These are phyloP conservation scores for Cercospora zeina DNA, from an alignment of 2,329 filamentous ascomycete genomes.

Conservation along the genomic window DNA sequence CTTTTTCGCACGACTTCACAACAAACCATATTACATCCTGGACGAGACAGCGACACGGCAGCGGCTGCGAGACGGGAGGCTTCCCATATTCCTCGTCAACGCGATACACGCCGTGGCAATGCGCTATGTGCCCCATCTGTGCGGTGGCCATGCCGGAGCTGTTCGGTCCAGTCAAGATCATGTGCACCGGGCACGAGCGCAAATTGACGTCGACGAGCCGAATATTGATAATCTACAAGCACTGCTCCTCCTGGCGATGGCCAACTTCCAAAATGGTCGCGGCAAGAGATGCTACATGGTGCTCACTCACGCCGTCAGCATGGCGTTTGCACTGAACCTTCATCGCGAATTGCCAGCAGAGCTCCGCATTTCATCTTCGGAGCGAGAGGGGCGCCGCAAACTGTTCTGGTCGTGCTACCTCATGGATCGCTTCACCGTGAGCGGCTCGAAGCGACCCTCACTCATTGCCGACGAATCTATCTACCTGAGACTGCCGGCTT, in stretches of 20 bases:
- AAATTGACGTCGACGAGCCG: constrained; percentile 77
- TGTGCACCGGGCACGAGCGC: constrained; percentile 65
- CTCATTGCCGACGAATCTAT: constrained; percentile 76
- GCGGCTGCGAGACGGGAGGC: constrained; percentile 66
- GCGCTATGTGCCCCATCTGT: constrained; percentile 68
- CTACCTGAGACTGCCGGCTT: constrained; percentile 71
- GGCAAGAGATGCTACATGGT: constrained; percentile 88
- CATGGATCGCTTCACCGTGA: constrained; percentile 79
- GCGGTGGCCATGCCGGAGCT: constrained; percentile 66
- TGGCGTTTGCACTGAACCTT: constrained; percentile 78
- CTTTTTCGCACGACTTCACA: constrained; percentile 77
- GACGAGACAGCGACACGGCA: constrained; percentile 75
- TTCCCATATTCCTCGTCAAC: constrained; percentile 55
- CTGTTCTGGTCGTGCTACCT: constrained; percentile 89
- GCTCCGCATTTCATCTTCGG: constrained; percentile 62
- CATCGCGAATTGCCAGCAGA: constrained; percentile 72
- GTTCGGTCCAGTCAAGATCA: constrained; percentile 71
- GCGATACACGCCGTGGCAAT: constrained; percentile 54
- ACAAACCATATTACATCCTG: constrained; percentile 77
- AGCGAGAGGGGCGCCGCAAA: constrained; percentile 74
- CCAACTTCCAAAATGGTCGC: constrained; percentile 73
- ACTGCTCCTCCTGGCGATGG: constrained; percentile 70
- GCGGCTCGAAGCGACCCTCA: constrained; percentile 79
- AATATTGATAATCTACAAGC: constrained; percentile 76
- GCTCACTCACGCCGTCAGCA: constrained; percentile 74